Base-by-base conservation (phyloP, 257 asterid species). In the Fraxinus pennsylvanica region DNA sequence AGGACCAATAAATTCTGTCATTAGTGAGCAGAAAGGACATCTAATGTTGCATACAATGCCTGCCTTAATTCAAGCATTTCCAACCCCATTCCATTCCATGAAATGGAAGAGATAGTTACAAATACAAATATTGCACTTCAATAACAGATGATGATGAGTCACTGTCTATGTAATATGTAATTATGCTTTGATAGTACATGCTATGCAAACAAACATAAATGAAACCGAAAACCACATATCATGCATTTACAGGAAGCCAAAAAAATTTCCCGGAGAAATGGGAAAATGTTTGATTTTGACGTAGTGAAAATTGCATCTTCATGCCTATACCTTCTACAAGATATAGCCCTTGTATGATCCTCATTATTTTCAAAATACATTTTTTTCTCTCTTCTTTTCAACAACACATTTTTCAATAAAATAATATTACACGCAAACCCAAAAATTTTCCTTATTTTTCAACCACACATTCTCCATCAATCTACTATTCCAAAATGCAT, bases 211-310 rank as follows among this genome's bases (percentile, higher is more conserved):
- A 36, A 35, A 29, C n/a, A 25, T 72, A 19, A n/a, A 77, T 54
- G 71, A 81, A 12, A 25, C 73, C 19, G 25, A 74, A 71, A 65
- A 63, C 14, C 10, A 32, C 27, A 25, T 45, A 71, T 27, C 17
- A 68, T 54, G 74, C 22, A 39, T 8, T 39, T 9, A 22, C 27
- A 76, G 52, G 66, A 41, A 35, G 78, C 81, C 74, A 67, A 17
- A 63, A 4, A 33, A 33, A 33, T 52, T 57, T 75, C 13, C 50
- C 71, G 38, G 59, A 52, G 14, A 68, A 52, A 25, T 13, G 38
- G 22, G 25, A 25, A 74, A 7, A 70, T 68, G 36, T 38, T 21
- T 2, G 52, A 54, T 61, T 47, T 61, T 29, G 59, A 45, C 54
- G 41, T 5, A 81, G 19, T 33, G 71, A 47, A 68, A 29, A 17